Base-by-base conservation (phyloP, 1,284 basidiomycete genomes). In the Trametes polyzona region DNA sequence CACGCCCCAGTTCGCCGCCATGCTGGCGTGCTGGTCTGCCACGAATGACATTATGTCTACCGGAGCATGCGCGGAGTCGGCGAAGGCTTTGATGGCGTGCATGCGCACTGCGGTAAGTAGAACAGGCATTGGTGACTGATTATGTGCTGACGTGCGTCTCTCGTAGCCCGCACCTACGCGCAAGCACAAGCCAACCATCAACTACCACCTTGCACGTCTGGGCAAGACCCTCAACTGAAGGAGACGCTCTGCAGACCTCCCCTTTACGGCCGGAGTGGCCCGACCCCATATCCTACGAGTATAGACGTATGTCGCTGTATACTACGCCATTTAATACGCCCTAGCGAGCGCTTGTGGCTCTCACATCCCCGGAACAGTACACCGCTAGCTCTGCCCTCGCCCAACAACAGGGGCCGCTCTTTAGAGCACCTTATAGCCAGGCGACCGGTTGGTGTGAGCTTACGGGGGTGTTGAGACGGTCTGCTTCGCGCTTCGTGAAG, bases 21-120 rank as follows among this genome's bases (percentile, higher is more conserved):
- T 98, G 87, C 83, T 98, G 35, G 86, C 88, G 43, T 98, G 95
- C 75, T 96, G 93, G 92, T 93, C 95, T n/a, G 87, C 90, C 16
- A 83, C 85, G 3, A 78, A 80, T 29, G 94, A 97, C 72, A 62
- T 91, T 29, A 80, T 83, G 65, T 87, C 85, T 21, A 76, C 78
- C 10, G 78, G 78, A 1, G 65, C 75, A 24, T 98, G 95, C 72
- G 81, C 83, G 56, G 79, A 83, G 14, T 76, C 83, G 16, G 88
- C 94, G 0, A 77, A 87, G 63, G 74, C 77, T 21, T 74, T 97
- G 57, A 91, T 90, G 67, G 80, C 86, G 30, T 98, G 95, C 78
- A 96, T 98, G 95, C 79, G 86, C 63, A 91, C 86, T 39, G 83
- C 87, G 70, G 93, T 95, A 59, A 69, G 92, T 82, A 41, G 17